These are phyloP conservation scores for Rhododendron simsii DNA, from an alignment of 148 eudicot species.

Conservation along the genomic window DNA sequence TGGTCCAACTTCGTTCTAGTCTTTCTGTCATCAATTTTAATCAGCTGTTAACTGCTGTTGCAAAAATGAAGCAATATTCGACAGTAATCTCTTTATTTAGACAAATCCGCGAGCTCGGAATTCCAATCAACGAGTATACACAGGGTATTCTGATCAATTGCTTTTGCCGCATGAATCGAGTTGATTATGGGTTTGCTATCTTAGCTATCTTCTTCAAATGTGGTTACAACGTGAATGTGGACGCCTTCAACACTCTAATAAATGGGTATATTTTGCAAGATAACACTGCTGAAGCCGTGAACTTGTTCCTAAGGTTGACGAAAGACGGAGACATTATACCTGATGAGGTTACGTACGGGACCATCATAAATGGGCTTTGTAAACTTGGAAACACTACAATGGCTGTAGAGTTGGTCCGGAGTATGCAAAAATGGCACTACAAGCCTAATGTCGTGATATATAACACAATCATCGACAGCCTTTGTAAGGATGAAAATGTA, in stretches of 20 bases:
- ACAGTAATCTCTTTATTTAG: not conserved
- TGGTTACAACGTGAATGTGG: slow-evolving; percentile 6
- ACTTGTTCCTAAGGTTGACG: not conserved
- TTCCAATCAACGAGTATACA: not conserved
- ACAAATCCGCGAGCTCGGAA: not conserved
- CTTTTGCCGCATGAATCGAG: slow-evolving; percentile 6
- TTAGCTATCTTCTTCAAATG: slow-evolving; percentile 9
- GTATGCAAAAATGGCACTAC: slow-evolving; percentile 3
- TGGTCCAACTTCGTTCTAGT: not conserved
- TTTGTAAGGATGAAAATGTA: slow-evolving; percentile 14
- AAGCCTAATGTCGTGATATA: not conserved
- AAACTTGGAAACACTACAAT: not conserved
- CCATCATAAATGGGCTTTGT: slow-evolving; percentile 19
- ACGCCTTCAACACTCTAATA: not conserved
- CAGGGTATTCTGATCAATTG: not conserved
- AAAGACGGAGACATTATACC: not conserved
- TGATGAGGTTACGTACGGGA: not conserved
- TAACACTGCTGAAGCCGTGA: too few species aligned
- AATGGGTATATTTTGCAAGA: too few species aligned
- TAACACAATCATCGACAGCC: slow-evolving; percentile 3
- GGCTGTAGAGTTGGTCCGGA: slow-evolving; percentile 9
- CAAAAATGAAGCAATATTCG: not conserved
- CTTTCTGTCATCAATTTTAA: not conserved
- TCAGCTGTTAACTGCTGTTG: not conserved
- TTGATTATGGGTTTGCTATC: slow-evolving; percentile 11